Percentiles rank a stretch among this genome's conserved stretches.
These are phyloP conservation scores for Xylariales sp. DNA, from an alignment of 2,329 filamentous ascomycete species.

Conservation along the genomic window DNA sequence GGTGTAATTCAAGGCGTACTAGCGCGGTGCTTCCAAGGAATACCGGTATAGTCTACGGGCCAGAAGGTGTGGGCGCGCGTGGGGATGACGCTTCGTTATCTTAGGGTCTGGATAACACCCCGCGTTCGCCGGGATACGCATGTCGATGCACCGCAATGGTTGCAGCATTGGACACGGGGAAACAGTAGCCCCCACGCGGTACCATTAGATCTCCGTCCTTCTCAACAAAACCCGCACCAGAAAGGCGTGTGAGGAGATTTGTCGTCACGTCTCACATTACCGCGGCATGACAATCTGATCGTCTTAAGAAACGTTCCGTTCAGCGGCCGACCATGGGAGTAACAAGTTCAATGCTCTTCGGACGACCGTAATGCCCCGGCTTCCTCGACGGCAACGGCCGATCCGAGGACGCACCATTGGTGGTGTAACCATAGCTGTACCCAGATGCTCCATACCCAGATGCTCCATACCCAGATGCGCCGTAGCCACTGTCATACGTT, in stretches of 20 bases:
- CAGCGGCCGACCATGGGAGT: constrained; percentile 53
- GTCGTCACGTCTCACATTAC: too few species aligned
- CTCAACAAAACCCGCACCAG: too few species aligned
- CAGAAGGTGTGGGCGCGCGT: background rate
- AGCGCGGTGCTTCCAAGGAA: background rate
- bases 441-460: constrained; percentile 33
- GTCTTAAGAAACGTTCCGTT: too few species aligned
- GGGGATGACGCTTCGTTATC: background rate
- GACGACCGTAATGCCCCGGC: constrained; percentile 50
- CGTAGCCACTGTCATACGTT: constrained; percentile 46
- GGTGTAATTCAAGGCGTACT: background rate
- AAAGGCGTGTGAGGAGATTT: too few species aligned
- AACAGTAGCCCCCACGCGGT: too few species aligned
- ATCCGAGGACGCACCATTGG: constrained; percentile 34
- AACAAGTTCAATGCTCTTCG: constrained; percentile 60
- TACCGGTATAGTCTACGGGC: background rate
- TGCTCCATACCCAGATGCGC: constrained; percentile 30
- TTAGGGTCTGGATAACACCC: background rate
- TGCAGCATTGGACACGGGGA: too few species aligned
- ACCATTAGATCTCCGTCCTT: too few species aligned
- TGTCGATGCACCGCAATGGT: background rate
- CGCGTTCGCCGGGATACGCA: background rate
- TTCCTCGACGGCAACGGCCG: constrained; percentile 53
- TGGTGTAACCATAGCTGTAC: constrained; percentile 34
- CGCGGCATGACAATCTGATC: too few species aligned